Evolutionary conservation across 2,329 filamentous ascomycete species (phyloP).

Genomic region (Pseudodiploospora longispora): DNA sequence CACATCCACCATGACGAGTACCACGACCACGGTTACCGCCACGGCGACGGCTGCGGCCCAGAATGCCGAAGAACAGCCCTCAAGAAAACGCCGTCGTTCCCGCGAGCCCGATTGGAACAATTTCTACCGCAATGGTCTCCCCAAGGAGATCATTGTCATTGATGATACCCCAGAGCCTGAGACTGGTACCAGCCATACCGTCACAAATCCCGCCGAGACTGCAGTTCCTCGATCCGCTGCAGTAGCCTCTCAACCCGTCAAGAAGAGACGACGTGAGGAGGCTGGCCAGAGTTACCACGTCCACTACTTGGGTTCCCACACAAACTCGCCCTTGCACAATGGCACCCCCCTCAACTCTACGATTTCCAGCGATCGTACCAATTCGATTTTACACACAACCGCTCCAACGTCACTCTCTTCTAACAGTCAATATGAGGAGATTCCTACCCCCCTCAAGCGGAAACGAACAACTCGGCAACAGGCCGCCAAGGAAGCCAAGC

Average conservation of each 20-base stretch:
- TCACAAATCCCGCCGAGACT: conserved; percentile 24
- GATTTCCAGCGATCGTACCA: conserved; percentile 74
- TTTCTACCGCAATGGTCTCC: conserved; percentile 77
- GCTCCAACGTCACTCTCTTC: conserved; percentile 74
- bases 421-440: conserved; percentile 55
- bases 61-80: conserved; percentile 20
- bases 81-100: conserved; percentile 47
- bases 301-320: conserved; percentile 59
- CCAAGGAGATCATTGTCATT: conserved; percentile 80
- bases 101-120: conserved; percentile 67
- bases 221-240: conserved; percentile 17
- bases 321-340: conserved; percentile 62
- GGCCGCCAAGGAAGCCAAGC: conserved; percentile 72
- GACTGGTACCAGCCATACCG: conserved; percentile 31
- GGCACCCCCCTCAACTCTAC: conserved; percentile 61
- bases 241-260: conserved; percentile 47
- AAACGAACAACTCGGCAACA: conserved; percentile 74
- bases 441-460: conserved; percentile 72
- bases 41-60: conserved; percentile 17
- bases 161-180: conserved; percentile 61
- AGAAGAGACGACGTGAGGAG: conserved; percentile 61
- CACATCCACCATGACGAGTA: conserved; percentile 8
- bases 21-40: conserved; percentile 10
- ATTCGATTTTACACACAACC: conserved; percentile 73
- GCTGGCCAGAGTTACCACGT: conserved; percentile 66